Evolutionary conservation across 2,329 filamentous ascomycete genomes (phyloP).

Genomic region (Colletotrichum acutatum): DNA sequence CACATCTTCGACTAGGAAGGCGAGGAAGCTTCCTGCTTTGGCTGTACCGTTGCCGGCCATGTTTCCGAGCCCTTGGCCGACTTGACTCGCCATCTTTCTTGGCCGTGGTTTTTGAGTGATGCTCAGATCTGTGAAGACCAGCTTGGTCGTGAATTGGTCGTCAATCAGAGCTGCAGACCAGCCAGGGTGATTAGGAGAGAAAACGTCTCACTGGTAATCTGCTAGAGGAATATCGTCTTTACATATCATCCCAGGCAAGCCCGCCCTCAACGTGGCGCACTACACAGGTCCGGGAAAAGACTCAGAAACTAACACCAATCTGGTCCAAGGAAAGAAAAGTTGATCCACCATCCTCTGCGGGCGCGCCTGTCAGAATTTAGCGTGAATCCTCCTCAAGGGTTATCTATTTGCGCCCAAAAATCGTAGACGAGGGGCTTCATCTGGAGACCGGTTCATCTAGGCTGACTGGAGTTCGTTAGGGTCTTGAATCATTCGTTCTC

Average conservation of each 20-base stretch:
- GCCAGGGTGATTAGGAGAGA: background rate
- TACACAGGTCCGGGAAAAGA: background rate
- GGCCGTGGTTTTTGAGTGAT: background rate
- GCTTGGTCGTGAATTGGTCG: background rate
- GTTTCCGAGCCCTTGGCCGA: background rate
- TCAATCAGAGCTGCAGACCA: background rate
- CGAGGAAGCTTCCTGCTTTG: constrained; percentile 3
- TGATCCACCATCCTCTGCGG: background rate
- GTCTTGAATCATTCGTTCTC: background rate
- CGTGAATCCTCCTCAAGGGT: background rate
- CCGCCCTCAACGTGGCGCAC: background rate
- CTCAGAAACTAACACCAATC: background rate
- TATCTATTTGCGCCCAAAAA: background rate
- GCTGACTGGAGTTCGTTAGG: background rate
- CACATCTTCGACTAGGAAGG: background rate
- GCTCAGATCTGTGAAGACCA: no score
- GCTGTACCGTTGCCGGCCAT: constrained; percentile 12
- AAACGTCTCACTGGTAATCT: background rate
- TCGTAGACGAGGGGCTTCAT: background rate
- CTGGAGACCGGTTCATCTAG: background rate
- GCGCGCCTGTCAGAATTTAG: background rate
- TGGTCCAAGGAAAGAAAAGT: background rate
- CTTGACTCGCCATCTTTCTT: background rate
- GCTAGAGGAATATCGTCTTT: background rate
- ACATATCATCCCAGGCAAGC: background rate